Conservation (phyloP, 2,329 filamentous ascomycete genomes). For the Calycina herbarum region DNA sequence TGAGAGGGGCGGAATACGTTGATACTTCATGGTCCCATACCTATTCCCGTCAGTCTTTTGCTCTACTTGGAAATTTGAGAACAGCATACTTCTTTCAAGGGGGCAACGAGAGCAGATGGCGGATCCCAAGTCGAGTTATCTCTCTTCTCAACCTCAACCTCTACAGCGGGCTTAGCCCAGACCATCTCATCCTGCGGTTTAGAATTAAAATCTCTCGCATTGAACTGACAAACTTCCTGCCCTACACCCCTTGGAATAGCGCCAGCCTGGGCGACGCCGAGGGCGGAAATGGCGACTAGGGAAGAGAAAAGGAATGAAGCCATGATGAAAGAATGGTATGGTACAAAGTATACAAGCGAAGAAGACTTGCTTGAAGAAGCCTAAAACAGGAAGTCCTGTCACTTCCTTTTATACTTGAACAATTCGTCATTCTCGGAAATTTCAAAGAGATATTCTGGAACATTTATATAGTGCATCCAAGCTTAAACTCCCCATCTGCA, state of each 20-base stretch:
- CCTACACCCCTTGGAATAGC: background rate
- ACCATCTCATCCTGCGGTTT: background rate
- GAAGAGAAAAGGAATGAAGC: background rate
- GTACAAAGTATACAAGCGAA: background rate
- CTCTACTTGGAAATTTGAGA: no score
- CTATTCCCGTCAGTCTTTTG: background rate
- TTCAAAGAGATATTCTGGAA: background rate
- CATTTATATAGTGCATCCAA: background rate
- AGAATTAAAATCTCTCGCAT: background rate
- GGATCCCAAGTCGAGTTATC: background rate
- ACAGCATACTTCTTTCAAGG: background rate
- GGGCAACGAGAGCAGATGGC: background rate
- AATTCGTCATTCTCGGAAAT: background rate
- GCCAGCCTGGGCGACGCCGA: background rate
- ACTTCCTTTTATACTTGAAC: background rate
- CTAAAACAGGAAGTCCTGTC: background rate
- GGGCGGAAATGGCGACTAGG: background rate
- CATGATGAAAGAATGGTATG: background rate
- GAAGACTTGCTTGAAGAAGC: background rate
- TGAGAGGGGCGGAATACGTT: background rate
- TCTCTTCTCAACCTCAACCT: background rate
- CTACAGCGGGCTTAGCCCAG: background rate
- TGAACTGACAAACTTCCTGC: background rate
- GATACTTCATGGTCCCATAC: background rate
- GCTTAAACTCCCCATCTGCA: background rate